Conservation (phyloP, 345 rosid species). For the Reutealis trisperma region DNA sequence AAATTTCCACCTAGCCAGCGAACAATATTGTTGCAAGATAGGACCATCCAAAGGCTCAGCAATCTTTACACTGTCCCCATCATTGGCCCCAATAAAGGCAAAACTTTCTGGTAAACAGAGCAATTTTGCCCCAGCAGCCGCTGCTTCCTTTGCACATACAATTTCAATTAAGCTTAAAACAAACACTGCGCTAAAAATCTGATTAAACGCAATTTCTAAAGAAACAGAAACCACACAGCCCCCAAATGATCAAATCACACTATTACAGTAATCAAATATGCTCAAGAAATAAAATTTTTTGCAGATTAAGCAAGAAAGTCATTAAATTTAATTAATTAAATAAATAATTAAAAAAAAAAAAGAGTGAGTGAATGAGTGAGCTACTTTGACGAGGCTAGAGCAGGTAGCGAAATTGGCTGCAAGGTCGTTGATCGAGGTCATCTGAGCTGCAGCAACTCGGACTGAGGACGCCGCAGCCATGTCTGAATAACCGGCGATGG, state of each 20-base stretch:
- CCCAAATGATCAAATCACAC: no score
- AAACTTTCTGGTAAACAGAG: constrained; percentile 90
- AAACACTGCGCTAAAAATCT: background rate
- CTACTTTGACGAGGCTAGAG: constrained; percentile 81
- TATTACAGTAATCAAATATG: no score
- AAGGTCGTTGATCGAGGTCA: constrained; percentile 87
- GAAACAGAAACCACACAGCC: no score
- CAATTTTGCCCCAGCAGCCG: constrained; percentile 74
- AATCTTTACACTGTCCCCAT: constrained; percentile 70
- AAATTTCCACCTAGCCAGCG: constrained; percentile 67
- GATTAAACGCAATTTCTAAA: background rate
- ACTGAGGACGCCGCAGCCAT: constrained; percentile 49
- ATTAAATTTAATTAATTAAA: background rate
- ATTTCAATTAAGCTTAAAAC: background rate
- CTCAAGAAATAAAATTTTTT: no score
- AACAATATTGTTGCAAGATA: constrained; percentile 73
- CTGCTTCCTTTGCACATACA: constrained; percentile 67
- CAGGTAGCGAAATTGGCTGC: constrained; percentile 83
- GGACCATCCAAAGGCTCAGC: constrained; percentile 86
- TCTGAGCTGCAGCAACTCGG: constrained; percentile 95
- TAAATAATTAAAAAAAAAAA: background rate
- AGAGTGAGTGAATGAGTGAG: no score
- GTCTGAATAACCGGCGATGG: constrained; percentile 25
- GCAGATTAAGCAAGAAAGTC: no score
- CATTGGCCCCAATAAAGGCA: constrained; percentile 61